Percentiles rank a stretch among this genome's conserved stretches.
phyloP scores from a whole-genome alignment of 192 early-diverging fungal species.

The Gamsiella multidivaricata region DNA sequence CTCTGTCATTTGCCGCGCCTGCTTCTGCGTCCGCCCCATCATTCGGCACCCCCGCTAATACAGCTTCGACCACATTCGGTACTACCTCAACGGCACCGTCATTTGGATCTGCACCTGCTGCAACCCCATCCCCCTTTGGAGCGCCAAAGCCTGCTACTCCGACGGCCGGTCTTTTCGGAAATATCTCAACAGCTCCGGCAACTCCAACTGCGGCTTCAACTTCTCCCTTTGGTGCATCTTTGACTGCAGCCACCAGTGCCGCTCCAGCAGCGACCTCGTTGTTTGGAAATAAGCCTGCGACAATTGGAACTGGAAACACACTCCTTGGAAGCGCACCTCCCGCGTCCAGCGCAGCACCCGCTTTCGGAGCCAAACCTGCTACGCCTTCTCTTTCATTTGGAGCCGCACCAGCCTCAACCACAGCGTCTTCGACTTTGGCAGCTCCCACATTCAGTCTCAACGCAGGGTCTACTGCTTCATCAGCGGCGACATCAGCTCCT shows the following conservation, averaged over 20 bases:
- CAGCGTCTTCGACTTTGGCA: neutral
- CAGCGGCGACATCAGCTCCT: conserved; percentile 44
- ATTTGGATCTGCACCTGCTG: conserved; percentile 12
- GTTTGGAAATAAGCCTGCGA: conserved; percentile 20
- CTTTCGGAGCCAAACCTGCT: conserved; percentile 10
- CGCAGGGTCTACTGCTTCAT: conserved; percentile 11
- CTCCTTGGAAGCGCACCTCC: no score
- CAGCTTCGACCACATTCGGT: conserved; percentile 24
- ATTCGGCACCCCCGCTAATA: conserved; percentile 8
- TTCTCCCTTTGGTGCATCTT: conserved; percentile 36
- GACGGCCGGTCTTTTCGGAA: conserved; percentile 24
- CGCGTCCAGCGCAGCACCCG: neutral
- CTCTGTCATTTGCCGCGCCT: conserved; percentile 2
- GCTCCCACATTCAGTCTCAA: neutral
- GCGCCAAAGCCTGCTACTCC: conserved; percentile 18
- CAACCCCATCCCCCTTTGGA: conserved; percentile 17
- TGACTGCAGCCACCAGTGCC: conserved; percentile 18
- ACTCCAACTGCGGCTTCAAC: conserved; percentile 33
- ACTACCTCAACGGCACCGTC: conserved; percentile 3
- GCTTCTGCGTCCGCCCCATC: conserved; percentile 1
- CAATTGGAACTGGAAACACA: no score
- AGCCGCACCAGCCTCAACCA: conserved; percentile 9
- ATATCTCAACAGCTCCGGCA: conserved; percentile 20
- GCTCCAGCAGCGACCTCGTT: conserved; percentile 13
- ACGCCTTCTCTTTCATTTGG: neutral